These are phyloP conservation scores for Geoglossum glabrum DNA, from an alignment of 495 filamentous ascomycete genomes.

Conservation along the genomic window DNA sequence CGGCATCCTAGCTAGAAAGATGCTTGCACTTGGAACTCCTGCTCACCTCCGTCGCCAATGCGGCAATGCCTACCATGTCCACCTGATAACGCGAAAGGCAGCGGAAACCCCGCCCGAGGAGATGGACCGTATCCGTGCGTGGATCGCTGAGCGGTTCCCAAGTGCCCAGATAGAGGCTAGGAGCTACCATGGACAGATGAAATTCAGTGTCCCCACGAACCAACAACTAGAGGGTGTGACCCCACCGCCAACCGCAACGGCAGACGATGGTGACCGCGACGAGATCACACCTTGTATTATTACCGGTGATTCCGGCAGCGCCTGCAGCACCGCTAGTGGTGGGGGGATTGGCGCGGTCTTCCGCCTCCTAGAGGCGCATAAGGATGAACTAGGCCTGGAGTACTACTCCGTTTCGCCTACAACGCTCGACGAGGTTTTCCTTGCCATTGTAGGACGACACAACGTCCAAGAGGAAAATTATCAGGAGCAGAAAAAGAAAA, in stretches of 20 bases:
- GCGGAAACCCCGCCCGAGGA: conserved; percentile 46
- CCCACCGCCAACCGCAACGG: conserved; percentile 4
- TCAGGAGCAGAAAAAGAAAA: not conserved
- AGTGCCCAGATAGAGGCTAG: conserved; percentile 45
- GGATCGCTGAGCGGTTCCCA: conserved; percentile 36
- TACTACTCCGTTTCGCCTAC: conserved; percentile 66
- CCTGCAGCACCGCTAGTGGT: not conserved
- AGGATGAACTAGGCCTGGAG: conserved; percentile 44
- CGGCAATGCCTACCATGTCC: conserved; percentile 42
- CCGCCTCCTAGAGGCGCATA: conserved; percentile 45
- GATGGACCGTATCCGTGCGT: conserved; percentile 38
- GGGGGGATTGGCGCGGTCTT: conserved; percentile 41
- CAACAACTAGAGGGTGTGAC: conserved; percentile 8
- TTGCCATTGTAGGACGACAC: conserved; percentile 58
- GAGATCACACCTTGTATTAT: not conserved
- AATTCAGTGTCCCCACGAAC: conserved; percentile 47
- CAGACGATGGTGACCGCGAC: not conserved
- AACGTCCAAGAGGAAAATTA: conserved; percentile 47
- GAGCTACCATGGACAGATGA: conserved; percentile 63
- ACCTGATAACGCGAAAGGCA: conserved; percentile 52
- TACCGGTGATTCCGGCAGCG: conserved; percentile 5
- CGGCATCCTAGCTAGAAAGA: conserved; percentile 48
- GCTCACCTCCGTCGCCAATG: conserved; percentile 36
- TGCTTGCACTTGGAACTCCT: conserved; percentile 49
- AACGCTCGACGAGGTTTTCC: conserved; percentile 73